Conservation (phyloP, 345 rosid species). For the Microcos paniculata region DNA sequence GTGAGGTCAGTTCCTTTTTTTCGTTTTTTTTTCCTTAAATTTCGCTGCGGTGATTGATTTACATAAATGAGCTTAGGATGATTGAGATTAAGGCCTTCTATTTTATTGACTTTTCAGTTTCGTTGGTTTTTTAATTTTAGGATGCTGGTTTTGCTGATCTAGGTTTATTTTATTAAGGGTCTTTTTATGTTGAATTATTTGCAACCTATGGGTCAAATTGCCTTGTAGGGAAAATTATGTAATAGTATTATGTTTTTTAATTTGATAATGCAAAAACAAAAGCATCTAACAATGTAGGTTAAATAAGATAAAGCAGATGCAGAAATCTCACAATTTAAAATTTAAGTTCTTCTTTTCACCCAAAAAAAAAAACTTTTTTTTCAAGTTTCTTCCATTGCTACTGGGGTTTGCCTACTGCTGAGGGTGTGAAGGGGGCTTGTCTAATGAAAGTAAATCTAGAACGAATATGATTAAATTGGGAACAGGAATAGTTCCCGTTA, state of each 20-base stretch:
- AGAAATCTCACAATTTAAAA: neutral
- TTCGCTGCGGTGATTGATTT: neutral
- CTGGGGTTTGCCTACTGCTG: neutral
- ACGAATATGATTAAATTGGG: neutral
- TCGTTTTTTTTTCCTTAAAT: neutral
- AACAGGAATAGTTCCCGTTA: neutral
- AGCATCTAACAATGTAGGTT: neutral
- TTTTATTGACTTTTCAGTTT: neutral
- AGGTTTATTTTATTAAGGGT: neutral
- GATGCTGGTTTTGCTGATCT: conserved; percentile 2
- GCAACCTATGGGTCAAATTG: neutral
- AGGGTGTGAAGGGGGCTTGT: neutral
- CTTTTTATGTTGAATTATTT: neutral
- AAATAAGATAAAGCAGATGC: neutral
- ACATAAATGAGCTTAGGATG: neutral
- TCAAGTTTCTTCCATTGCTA: neutral
- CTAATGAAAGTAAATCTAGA: neutral
- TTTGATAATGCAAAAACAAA: neutral
- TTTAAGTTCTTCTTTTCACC: too few relatives aligned
- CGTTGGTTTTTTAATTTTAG: neutral
- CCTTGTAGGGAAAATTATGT: too few relatives aligned
- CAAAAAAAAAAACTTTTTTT: too few relatives aligned
- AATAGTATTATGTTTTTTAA: neutral
- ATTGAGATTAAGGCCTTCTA: neutral
- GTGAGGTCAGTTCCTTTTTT: neutral